Evolutionary conservation across 108 stramenopile species (phyloP), one percentile per base, ranked within the genome.

Genomic region (Stephanodiscus triporus): DNA sequence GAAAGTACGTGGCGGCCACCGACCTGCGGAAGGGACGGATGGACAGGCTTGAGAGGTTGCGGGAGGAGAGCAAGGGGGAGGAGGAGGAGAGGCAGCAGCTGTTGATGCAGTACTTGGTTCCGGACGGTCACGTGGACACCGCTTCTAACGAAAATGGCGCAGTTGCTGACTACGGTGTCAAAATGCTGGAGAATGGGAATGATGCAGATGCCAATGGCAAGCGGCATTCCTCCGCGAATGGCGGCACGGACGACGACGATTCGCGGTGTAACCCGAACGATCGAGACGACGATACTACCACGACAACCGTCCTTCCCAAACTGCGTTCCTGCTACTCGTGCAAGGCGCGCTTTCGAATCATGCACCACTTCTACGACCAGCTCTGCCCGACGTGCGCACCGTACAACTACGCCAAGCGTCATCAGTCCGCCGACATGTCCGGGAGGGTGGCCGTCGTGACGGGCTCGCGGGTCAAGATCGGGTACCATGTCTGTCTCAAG

Each of bases 281-380:
- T 42, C 65, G 17, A 23, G 66, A 70, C 29, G 60, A 74, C 45
- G 74, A 11, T 10, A 42, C 47, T 8, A 68, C 34, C 19, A 27
- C 65, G 34, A 48, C 59, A 17, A 64, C 73, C 6, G 38, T 71
- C 29, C 73, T 94, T 10, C 91, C 93, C 62, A 89, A 89, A 63
- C 78, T 93, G 0, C 84, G 94, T 6, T 92, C 94, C 0, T 97
- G 96, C 79, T 97, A 97, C 73, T 77, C 83, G 24, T 97, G 96
- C 77, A 95, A 95, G 75, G 73, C 77, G 1, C 86, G 94, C 16
- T 97, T 85, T 72, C 81, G 88, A 14, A 78, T 81, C 27, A 73
- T 97, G 38, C 96, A 97, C 72, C 73, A 84, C 58, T 97, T 97
- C 65, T 97, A 97, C 78, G 96, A 94, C 63, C 90, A 92, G 67